These are phyloP conservation scores for Begonia masoniana DNA, from an alignment of 306 rosid genomes.

Conservation along the genomic window DNA sequence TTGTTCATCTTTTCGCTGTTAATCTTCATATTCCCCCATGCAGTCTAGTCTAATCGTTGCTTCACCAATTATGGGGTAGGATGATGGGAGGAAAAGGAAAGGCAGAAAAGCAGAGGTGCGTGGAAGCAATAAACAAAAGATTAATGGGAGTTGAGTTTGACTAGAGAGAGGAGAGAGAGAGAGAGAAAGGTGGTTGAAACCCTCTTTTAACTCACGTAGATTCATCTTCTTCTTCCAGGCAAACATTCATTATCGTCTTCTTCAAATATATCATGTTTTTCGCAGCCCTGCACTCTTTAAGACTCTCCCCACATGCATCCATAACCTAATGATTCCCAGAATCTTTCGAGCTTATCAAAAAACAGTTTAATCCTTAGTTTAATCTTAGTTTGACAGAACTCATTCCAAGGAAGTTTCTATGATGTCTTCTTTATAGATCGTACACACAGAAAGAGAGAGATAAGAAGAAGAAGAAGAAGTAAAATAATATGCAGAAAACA, in stretches of 20 bases:
- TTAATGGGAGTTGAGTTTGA: constrained; percentile 15
- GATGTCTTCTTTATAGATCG: constrained; percentile 9
- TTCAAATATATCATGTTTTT: constrained; percentile 22
- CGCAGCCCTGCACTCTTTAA: too few species aligned
- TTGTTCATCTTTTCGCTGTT: too few species aligned
- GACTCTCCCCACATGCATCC: constrained; percentile 2
- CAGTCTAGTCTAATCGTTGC: too few species aligned
- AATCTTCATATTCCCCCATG: too few species aligned
- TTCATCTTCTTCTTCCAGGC: constrained; percentile 29
- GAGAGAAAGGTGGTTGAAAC: constrained; percentile 39
- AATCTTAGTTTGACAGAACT: constrained; percentile 29
- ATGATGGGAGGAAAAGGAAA: neutral
- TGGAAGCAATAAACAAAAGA: constrained; percentile 46
- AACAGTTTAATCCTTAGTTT: constrained; percentile 6
- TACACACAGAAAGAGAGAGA: constrained; percentile 17
- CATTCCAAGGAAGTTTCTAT: constrained; percentile 49
- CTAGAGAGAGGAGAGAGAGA: constrained; percentile 23
- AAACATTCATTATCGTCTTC: constrained; percentile 56
- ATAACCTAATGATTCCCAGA: constrained; percentile 5
- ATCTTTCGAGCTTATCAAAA: constrained; percentile 22
- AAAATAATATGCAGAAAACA: too few species aligned
- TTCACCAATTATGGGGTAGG: too few species aligned
- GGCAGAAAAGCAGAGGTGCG: constrained; percentile 22
- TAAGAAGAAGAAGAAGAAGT: too few species aligned
- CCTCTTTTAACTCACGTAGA: constrained; percentile 49